Evolutionary conservation across 139 green algal genomes (phyloP).

Genomic region (Volvox reticuliferus): DNA sequence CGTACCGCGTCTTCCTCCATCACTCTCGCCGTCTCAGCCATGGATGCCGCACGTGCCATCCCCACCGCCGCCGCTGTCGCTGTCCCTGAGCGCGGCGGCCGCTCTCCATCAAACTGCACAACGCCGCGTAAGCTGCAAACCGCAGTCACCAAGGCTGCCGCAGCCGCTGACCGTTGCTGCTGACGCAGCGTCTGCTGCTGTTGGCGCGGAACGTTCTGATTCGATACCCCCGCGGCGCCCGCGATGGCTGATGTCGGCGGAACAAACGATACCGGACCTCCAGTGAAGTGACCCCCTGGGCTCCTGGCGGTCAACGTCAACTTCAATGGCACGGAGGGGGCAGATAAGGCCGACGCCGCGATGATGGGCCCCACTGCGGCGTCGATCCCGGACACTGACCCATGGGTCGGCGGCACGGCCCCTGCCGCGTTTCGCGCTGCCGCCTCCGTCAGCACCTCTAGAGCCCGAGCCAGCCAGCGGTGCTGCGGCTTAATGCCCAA

Average conservation of each 20-base stretch:
- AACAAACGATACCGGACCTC: not conserved
- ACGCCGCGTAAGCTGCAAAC: not conserved
- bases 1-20: too few relatives aligned
- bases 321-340: too few relatives aligned
- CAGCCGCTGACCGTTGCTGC: not conserved
- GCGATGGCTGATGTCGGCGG: not conserved
- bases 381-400: not conserved
- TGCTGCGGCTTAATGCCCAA: slow-evolving; percentile 23
- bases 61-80: not conserved
- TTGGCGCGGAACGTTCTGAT: not conserved
- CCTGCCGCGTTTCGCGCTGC: not conserved
- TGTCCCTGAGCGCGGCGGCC: not conserved
- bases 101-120: not conserved
- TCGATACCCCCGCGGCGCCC: not conserved
- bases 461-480: slow-evolving; percentile 3
- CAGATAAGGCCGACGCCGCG: too few relatives aligned
- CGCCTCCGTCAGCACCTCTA: slow-evolving; percentile 8
- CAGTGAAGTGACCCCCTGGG: too few relatives aligned
- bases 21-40: not conserved
- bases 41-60: not conserved
- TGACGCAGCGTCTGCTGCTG: slow-evolving; percentile 16
- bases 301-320: too few relatives aligned
- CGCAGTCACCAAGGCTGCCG: not conserved
- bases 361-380: not conserved
- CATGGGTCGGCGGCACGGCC: not conserved